Conservation (phyloP, 495 filamentous ascomycete species). For the Penicillium lagena region DNA sequence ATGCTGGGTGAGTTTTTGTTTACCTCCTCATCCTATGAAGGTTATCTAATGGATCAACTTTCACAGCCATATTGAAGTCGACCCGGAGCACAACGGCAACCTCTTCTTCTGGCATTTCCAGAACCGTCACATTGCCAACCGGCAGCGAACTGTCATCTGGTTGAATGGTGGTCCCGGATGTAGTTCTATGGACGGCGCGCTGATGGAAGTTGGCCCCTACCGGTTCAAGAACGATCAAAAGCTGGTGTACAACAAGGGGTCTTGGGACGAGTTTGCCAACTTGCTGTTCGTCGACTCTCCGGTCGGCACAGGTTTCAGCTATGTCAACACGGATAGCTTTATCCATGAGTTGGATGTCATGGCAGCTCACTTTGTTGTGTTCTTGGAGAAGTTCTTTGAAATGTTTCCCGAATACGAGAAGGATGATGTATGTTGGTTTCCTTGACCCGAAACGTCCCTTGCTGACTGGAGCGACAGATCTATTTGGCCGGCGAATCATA, state of each 20-base stretch:
- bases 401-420: slow-evolving; percentile 88
- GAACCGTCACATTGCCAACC: slow-evolving; percentile 90
- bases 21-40: neutral
- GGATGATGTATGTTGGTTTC: slow-evolving; percentile 70
- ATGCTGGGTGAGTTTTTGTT: slow-evolving; percentile 72
- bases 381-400: slow-evolving; percentile 83
- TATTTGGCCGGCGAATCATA: slow-evolving; percentile 95
- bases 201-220: slow-evolving; percentile 98
- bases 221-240: slow-evolving; percentile 70
- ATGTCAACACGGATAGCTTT: slow-evolving; percentile 80
- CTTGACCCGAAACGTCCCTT: neutral
- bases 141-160: slow-evolving; percentile 91
- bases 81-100: slow-evolving; percentile 76
- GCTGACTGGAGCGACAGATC: slow-evolving; percentile 52
- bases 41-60: slow-evolving; percentile 18
- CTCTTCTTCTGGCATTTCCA: slow-evolving; percentile 98
- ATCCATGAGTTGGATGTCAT: slow-evolving; percentile 81
- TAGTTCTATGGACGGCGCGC: slow-evolving; percentile 90
- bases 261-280: slow-evolving; percentile 97
- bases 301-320: slow-evolving; percentile 94
- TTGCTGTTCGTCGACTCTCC: slow-evolving; percentile 95
- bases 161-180: slow-evolving; percentile 95
- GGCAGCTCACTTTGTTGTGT: slow-evolving; percentile 79
- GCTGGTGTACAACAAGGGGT: slow-evolving; percentile 77
- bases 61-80: slow-evolving; percentile 82